phyloP scores from a whole-genome alignment of 306 rosid genomes.

The Casuarina equisetifolia region DNA sequence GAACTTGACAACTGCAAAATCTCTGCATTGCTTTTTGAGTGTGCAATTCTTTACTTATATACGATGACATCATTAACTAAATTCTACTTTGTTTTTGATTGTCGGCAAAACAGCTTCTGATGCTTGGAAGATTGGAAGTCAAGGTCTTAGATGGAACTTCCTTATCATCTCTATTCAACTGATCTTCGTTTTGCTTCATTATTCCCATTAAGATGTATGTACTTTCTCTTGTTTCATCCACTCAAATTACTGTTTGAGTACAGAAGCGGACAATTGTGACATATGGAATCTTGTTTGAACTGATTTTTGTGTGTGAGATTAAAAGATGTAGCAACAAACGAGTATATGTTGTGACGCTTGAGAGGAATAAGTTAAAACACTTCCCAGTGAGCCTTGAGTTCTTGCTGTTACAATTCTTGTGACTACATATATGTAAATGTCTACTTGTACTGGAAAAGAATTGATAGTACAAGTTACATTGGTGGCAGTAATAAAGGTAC shows the following conservation, averaged over 20 bases:
- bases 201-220: slow-evolving; percentile 24
- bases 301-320: not conserved
- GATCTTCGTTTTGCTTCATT: slow-evolving; percentile 26
- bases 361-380: no score
- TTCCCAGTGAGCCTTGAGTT: not conserved
- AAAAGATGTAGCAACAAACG: not conserved
- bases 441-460: no score
- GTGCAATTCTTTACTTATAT: not conserved
- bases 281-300: not conserved
- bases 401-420: no score
- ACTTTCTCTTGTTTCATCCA: not conserved
- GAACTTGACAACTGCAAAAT: not conserved
- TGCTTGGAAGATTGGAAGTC: slow-evolving; percentile 36
- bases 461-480: no score
- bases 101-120: slow-evolving; percentile 37
- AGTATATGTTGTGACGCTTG: no score
- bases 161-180: slow-evolving; percentile 42
- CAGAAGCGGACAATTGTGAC: slow-evolving; percentile 1
- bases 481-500: no score
- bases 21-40: not conserved
- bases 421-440: no score
- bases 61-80: not conserved
- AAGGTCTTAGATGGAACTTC: slow-evolving; percentile 42
- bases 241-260: slow-evolving; percentile 8
- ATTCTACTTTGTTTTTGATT: slow-evolving; percentile 6